Evolutionary conservation across 208 protist genomes (phyloP), one percentile per base, ranked within the genome.

Genomic region (Wallacemonas sp.): DNA sequence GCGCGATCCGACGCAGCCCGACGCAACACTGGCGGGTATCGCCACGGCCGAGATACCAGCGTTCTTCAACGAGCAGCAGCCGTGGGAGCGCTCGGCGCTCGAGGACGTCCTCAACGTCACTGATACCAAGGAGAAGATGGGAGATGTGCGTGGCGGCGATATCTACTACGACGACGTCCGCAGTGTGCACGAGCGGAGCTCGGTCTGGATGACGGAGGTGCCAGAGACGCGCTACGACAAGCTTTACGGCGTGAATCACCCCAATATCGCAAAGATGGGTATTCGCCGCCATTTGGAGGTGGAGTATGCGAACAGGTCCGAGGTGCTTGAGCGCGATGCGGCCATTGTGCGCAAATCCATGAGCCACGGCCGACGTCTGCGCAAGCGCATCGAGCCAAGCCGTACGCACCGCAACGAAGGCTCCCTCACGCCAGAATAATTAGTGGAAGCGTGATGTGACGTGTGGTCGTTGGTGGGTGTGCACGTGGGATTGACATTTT

Each of bases 141-240:
- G 85, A 14, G 90, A 95, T 60, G 90, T 93, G 30, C 84, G 90
- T 0, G 72, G 74, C 9, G 86, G 90, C 30, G 90, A 95, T 56
- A 92, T 93, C 54, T 95, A 95, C 79, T 82, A 91, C 61, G 75
- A 88, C 44, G 80, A 89, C 22, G 68, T 55, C 11, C 70, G 64
- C 36, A 71, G 72, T 47, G 46, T 96, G 33, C 88, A 96, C 67
- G 86, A 88, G 54, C 83, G 91, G 62, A 88, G 84, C 46, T 68
- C 70, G 2, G 92, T 78, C 33, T 94, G 91, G 91, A 89, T 93
- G 80, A 91, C 82, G 59, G 80, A 96, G 68, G 85, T 93, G 26
- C 91, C 87, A 0, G 72, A 96, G 71, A 96, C 88, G n/a, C 88
- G 91, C 15, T 96, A 96, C 67, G 91, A 96, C 44, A 73, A 88